A percentile compares a stretch with the other conserved stretches of the same genome.
Evolutionary conservation across 2,329 filamentous ascomycete genomes (phyloP).

Genomic region (Fusarium clavum): DNA sequence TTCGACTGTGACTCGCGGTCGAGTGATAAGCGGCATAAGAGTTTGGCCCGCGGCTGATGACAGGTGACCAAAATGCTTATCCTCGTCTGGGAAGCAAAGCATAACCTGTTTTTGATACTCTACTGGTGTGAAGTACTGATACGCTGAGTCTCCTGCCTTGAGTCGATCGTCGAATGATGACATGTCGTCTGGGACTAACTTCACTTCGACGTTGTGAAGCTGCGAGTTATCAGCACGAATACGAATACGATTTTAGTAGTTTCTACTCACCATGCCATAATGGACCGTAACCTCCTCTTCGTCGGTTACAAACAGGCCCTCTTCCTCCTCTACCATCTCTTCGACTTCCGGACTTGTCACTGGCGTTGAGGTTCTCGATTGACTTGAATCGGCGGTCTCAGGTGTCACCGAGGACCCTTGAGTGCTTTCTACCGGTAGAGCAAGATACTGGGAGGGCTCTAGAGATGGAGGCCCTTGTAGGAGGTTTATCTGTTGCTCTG

Average conservation of each 20-base stretch:
- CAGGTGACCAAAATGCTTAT: neutral
- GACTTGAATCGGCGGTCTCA: neutral
- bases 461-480: fast-evolving
- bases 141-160: neutral
- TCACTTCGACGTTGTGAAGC: slow-evolving; percentile 22
- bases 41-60: neutral
- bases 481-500: fast-evolving
- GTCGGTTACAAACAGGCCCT: neutral
- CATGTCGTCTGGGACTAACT: slow-evolving; percentile 11
- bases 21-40: neutral
- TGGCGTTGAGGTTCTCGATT: neutral
- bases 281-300: neutral
- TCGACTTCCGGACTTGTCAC: neutral
- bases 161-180: neutral
- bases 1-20: neutral
- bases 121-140: neutral
- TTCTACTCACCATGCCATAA: slow-evolving; percentile 1
- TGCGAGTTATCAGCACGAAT: neutral
- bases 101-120: slow-evolving; percentile 9
- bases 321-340: neutral
- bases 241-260: fast-evolving
- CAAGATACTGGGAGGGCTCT: neutral
- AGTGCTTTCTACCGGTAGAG: neutral
- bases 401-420: neutral
- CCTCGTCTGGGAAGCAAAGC: slow-evolving; percentile 7